phyloP scores from a whole-genome alignment of 2,329 filamentous ascomycete species.

The Cladorrhinum sp. region DNA sequence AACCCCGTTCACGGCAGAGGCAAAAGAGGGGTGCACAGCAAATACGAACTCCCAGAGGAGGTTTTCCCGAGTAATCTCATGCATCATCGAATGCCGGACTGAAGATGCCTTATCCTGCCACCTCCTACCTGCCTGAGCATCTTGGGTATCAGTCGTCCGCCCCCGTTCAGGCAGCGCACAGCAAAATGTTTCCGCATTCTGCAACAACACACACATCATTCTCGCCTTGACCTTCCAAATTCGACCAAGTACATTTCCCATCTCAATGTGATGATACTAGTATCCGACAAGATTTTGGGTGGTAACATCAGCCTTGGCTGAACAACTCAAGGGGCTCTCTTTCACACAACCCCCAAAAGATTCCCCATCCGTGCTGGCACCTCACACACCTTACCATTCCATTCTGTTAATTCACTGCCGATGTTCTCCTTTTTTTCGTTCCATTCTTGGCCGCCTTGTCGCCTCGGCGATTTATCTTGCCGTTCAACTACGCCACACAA shows the following conservation, averaged over 20 bases:
- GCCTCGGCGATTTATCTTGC: background rate
- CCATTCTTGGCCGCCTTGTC: background rate
- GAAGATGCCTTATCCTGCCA: background rate
- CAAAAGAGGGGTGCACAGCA: background rate
- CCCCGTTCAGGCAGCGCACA: no score
- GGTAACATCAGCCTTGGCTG: background rate
- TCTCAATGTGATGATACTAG: background rate
- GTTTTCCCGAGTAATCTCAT: background rate
- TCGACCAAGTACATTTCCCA: background rate
- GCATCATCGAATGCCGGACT: background rate
- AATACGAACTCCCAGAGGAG: background rate
- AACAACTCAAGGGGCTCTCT: background rate
- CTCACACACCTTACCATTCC: background rate
- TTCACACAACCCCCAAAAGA: background rate
- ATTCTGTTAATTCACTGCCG: background rate
- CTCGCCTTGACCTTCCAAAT: background rate
- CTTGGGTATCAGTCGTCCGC: no score
- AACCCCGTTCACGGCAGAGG: no score
- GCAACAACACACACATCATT: background rate
- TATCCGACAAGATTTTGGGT: background rate
- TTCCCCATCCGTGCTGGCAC: background rate
- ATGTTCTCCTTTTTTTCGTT: background rate
- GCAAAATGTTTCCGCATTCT: no score
- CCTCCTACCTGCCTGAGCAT: background rate
- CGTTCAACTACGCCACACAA: background rate